Conservation (phyloP, 345 rosid species). For the Eucalyptus sideroxylon region DNA sequence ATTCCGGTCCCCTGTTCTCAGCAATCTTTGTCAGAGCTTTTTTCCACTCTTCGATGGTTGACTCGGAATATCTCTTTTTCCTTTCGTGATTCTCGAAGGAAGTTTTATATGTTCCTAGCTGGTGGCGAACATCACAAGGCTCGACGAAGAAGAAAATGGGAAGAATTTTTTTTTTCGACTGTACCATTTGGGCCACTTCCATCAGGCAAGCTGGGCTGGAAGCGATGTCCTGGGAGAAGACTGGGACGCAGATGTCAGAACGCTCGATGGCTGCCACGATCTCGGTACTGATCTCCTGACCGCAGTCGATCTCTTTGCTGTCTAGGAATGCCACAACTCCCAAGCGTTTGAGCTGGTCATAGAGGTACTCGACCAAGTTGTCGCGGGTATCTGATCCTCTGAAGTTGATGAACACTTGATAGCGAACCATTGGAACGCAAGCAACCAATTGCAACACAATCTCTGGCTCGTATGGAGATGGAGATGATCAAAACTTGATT, state of each 20-base stretch:
- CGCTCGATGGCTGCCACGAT: background rate
- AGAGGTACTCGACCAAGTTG: background rate
- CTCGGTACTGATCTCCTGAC: accelerated
- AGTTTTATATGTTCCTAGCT: accelerated
- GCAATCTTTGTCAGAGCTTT: too few relatives aligned
- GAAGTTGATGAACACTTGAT: background rate
- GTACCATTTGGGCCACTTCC: background rate
- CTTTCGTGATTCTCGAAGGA: accelerated
- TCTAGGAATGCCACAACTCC: background rate
- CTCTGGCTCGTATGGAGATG: background rate
- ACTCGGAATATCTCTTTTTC: accelerated
- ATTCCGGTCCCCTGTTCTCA: background rate
- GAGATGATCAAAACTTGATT: background rate
- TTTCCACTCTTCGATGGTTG: accelerated
- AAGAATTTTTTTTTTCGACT: accelerated
- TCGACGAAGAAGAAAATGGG: background rate
- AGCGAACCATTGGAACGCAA: background rate
- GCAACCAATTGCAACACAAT: too few relatives aligned
- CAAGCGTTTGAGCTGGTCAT: accelerated
- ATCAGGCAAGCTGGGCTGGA: background rate
- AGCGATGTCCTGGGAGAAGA: background rate
- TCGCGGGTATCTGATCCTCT: background rate
- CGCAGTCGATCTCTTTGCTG: background rate
- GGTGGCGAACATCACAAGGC: accelerated
- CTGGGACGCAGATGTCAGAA: background rate